Evolutionary conservation across 257 asterid species (phyloP), one percentile per base, ranked within the genome.

Genomic region (Rubia yunnanensis): DNA sequence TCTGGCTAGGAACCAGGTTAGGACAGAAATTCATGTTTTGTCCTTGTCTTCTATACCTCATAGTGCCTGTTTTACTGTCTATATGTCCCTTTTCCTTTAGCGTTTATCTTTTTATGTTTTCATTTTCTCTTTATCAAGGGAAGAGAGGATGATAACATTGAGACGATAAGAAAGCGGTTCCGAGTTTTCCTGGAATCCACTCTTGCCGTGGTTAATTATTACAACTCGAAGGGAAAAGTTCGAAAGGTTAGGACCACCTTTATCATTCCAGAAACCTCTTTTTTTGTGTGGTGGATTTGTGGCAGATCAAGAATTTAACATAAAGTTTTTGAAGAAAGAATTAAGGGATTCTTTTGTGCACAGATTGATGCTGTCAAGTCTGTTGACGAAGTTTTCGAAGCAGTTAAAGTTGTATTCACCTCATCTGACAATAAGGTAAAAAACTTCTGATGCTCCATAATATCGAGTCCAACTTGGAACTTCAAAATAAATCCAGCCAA

Each of bases 341-440:
- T 15, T 44, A 44, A 44, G 50, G 20, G 6, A 15, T 15, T 44
- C 50, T 44, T 3, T 35, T 46, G 5, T 73, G 69, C 38, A n/a
- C 73, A 91, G 97, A 88, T 91, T 41, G 88, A 82, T 78, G 96
- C 95, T 52, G 81, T 78, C 57, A 88, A 68, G 69, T 85, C 94
- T 3, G 66, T 84, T 58, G 94, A 60, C 65, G 95, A 91, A 68
- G 97, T 91, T 73, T 86, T 83, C 79, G 95, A 77, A 77, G 88
- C 89, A 7, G 90, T 85, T 35, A 88, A 88, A 82, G 79, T 80
- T 62, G 63, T 88, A 73, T 91, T 91, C 78, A 31, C 85, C 70
- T 44, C 88, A 56, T 58, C 75, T 1, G 63, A 13, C 41, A 73
- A 44, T 22, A 65, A 85, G 94, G 96, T 82, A 83, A 73, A 76